Percentiles rank a stretch among this genome's conserved stretches.
Conservation (phyloP, 1,139 yeast species). For the Suzukiozyma palmioleophila region DNA sequence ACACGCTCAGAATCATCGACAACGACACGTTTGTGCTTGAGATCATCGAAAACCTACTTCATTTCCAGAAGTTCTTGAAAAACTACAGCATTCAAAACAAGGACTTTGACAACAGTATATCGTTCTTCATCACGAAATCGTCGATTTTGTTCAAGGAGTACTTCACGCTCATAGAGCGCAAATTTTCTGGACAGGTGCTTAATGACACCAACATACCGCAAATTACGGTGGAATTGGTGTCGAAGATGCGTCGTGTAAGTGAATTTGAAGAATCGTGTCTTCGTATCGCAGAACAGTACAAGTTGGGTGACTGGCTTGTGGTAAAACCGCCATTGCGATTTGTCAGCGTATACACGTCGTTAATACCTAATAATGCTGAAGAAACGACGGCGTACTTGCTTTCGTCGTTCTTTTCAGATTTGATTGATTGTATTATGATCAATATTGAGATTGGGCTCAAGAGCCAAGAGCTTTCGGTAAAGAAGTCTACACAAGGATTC, state of each 20-base stretch:
- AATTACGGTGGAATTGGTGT: slow-evolving; percentile 60
- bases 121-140: slow-evolving; percentile 16
- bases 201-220: slow-evolving; percentile 66
- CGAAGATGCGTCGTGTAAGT: slow-evolving; percentile 58
- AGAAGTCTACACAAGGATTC: slow-evolving; percentile 61
- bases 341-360: slow-evolving; percentile 46
- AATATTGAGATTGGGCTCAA: slow-evolving; percentile 54
- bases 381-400: slow-evolving; percentile 49
- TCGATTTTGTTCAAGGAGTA: slow-evolving; percentile 52
- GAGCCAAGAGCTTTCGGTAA: slow-evolving; percentile 22
- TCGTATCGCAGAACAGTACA: slow-evolving; percentile 46
- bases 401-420: slow-evolving; percentile 66
- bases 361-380: slow-evolving; percentile 32
- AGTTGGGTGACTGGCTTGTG: slow-evolving; percentile 70
- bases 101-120: slow-evolving; percentile 12
- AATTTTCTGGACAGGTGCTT: slow-evolving; percentile 33
- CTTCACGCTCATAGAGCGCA: slow-evolving; percentile 49
- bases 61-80: slow-evolving; percentile 16
- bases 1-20: slow-evolving; percentile 12
- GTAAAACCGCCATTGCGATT: slow-evolving; percentile 48
- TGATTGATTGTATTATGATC: slow-evolving; percentile 67
- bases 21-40: slow-evolving; percentile 41
- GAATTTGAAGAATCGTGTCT: slow-evolving; percentile 57
- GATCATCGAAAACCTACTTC: slow-evolving; percentile 33
- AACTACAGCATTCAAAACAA: slow-evolving; percentile 12